Base-by-base conservation (phyloP, 148 eudicot genomes). In the Drosera capensis region DNA sequence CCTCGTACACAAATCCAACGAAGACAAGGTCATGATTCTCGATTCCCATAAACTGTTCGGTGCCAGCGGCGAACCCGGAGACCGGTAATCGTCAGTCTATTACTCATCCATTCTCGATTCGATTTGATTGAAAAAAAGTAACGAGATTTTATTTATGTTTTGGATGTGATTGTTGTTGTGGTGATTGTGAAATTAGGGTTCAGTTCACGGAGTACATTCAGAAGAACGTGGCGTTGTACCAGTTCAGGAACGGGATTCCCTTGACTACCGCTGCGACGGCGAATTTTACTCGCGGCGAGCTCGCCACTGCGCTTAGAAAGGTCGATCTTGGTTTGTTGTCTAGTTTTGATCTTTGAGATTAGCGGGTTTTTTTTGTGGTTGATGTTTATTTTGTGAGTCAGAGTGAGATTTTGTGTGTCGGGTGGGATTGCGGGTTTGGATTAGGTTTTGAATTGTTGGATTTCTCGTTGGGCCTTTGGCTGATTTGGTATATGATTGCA, bases 1-100 rank as follows among this genome's bases (percentile, higher is more conserved):
- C 9, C 42, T 85, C 45, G 78, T 85, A 14, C 95, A 80, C 67
- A 85, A 85, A 59, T 65, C 90, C 21, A 64, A 85, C 24, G 95
- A 85, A 54, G 90, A 80, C 71, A 85, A 85, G 54, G 52, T 85
- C 55, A 80, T 80, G 95, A 26, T 72, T 37, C 86, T 85, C 25
- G 95, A 85, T 60, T 80, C 95, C 42, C 95, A 85, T 70, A 85
- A 85, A 45, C 86, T 85, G 43, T 62, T 85, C 75, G 95, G 95
- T 14, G 95, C 90, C 20, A 74, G 80, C 28, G 95, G 95, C 8
- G 95, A 85, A 35, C 59, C 82, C n/a, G 90, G 95, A 4, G 95
- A 84, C 59, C 64, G 95, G 95, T 85, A 22, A n/a, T 6, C 17
- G 9, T 28, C 40, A 40, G 28, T 15, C 18, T 31, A 28, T 7